Conservation (phyloP, 2,329 filamentous ascomycete species). For the Colletotrichum tofieldiae region DNA sequence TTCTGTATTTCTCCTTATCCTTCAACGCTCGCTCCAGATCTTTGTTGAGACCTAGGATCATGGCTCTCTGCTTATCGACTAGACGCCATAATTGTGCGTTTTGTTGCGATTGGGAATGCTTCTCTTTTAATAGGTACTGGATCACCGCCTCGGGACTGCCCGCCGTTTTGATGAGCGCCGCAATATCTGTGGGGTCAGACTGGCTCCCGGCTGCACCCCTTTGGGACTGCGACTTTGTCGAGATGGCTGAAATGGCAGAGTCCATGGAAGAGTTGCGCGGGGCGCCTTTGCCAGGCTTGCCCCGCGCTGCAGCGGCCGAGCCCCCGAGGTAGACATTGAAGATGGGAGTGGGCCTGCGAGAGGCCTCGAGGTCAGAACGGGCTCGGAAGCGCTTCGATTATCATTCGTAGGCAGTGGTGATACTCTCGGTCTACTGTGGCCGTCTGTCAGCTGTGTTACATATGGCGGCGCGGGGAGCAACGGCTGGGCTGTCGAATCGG, state of each 20-base stretch:
- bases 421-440: conserved; percentile 47
- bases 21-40: conserved; percentile 92
- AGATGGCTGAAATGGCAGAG: conserved; percentile 88
- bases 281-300: conserved; percentile 56
- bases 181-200: conserved; percentile 81
- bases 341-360: conserved; percentile 56
- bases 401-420: conserved; percentile 64
- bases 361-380: conserved; percentile 61
- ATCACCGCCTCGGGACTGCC: conserved; percentile 93
- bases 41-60: conserved; percentile 95
- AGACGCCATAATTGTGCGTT: conserved; percentile 95
- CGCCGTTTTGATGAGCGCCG: conserved; percentile 83
- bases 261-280: conserved; percentile 92
- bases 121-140: conserved; percentile 90
- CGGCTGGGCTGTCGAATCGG: neutral
- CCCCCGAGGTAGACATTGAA: conserved; percentile 63
- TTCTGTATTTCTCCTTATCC: conserved; percentile 94
- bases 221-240: conserved; percentile 71
- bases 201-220: conserved; percentile 72
- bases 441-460: conserved; percentile 32
- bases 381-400: conserved; percentile 61
- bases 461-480: conserved; percentile 12
- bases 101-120: conserved; percentile 88
- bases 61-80: conserved; percentile 94
- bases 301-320: conserved; percentile 58